Base-by-base conservation (phyloP, 2,329 filamentous ascomycete genomes). In the Cladophialophora carrionii region DNA sequence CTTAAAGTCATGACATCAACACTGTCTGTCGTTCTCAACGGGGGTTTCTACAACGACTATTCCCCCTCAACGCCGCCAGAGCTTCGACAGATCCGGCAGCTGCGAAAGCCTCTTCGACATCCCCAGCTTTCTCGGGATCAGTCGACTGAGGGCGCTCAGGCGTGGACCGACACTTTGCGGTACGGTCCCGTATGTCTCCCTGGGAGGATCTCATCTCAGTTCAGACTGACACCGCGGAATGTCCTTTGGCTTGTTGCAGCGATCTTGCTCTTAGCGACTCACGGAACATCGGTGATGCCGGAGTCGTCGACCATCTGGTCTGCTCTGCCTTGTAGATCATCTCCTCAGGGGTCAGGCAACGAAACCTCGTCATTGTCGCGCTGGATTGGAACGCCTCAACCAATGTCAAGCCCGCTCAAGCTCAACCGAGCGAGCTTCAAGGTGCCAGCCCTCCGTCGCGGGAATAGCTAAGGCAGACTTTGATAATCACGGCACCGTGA, bases 201-300 rank as follows among this genome's bases (percentile, higher is more conserved):
- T 20, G 37, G 41, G 14, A 49, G 41, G 56, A 49, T 17, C n/a
- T 43, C 31, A 20, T 48, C 41, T 12, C 20, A 24, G 31, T 60
- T 60, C 57, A 60, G 31, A 60, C 57, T 60, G 57, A 60, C 46
- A 41, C 57, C 31, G 20, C 17, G 26, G 31, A 43, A 49, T 31
- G 56, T 24, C 48, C n/a, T 32, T 60, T 31, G 57, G 46, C 57
- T 37, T 2, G 29, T 22, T 60, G 46, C 43, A 51, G 57, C 43
- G 14, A 22, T 41, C n/a, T 34, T 48, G 14, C 43, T 29, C 32
- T 24, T 41, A n/a, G 46, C 48, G 8, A 7, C 3, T n/a, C 29
- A 60, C 9, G 9, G 26, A 22, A 24, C 26, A 20, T 51, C 14
- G 24, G n/a, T 29, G 48, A 24, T 51, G 20, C 12, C 12, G 46